Evolutionary conservation across 1,139 yeast genomes (phyloP), one percentile per base, ranked within the genome.

Genomic region (Zhuliangozyma parablackwelliae): DNA sequence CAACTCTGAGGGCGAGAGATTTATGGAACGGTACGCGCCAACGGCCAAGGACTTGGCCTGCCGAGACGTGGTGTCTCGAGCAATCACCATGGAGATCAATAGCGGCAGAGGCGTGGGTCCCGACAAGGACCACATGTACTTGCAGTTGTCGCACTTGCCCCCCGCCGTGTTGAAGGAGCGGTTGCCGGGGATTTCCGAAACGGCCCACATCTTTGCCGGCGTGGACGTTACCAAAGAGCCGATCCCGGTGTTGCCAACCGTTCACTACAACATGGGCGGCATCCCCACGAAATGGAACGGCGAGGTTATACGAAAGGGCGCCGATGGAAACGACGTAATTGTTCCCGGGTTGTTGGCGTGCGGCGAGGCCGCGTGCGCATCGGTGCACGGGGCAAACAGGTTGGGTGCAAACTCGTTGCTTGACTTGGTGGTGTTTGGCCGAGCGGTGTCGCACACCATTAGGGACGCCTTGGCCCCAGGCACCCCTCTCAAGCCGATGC

Each of bases 261-360:
- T 92, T 47, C 98, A 92, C 69, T 92, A 92, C 77, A 92, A 92
- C 69, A 92, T 92, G 98, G 98, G 98, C 66, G 98, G 98, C 80
- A 86, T 92, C 50, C 98, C 97, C 63, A 92, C 98, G 51, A 87
- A 84, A 64, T 92, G 88, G 86, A 85, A 84, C 51, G 97, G 97
- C 72, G 97, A 92, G 71, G 97, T 81, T 34, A 65, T 92, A 48
- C 87, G 87, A 39, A 63, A 83, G 55, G 88, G 84, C 59, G 88
- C 76, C 57, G 77, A 84, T 51, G 97, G 98, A 53, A 80, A 90
- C 56, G 98, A 92, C 62, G 79, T 76, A 59, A 78, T 85, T 51
- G 95, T 92, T 45, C 95, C 95, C 53, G 98, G 98, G 54, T 77
- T 92, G 55, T 78, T 79, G 63, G 97, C 98, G 21, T 89, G 97